Evolutionary conservation across 208 protist species (phyloP).

Genomic region (Acanthamoeba castellanii): DNA sequence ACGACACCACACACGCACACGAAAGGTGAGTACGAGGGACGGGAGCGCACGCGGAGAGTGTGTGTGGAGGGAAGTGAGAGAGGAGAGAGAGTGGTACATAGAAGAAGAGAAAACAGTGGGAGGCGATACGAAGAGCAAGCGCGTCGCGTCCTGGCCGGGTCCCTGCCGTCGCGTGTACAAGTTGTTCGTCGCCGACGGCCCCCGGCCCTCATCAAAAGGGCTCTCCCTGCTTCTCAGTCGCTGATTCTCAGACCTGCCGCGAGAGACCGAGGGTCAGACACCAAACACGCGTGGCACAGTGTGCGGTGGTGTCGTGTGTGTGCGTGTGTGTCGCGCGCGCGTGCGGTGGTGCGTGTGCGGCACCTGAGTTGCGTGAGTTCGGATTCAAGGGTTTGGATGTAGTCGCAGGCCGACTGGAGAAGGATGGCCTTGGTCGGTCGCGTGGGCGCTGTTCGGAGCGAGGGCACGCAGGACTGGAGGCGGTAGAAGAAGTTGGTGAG

Average conservation of each 20-base stretch:
- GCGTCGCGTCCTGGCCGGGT: constrained; percentile 23
- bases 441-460: not conserved
- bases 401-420: constrained; percentile 58
- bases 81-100: constrained; percentile 27
- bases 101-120: constrained; percentile 49
- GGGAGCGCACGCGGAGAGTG: not conserved
- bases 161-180: constrained; percentile 22
- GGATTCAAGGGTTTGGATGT: constrained; percentile 50
- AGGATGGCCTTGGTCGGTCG: constrained; percentile 47
- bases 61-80: not conserved
- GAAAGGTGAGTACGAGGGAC: too few relatives aligned
- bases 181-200: not conserved
- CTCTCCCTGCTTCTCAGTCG: not conserved
- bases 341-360: too few relatives aligned
- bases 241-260: constrained; percentile 36
- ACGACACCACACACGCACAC: too few relatives aligned
- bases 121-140: constrained; percentile 68
- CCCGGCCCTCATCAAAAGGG: not conserved
- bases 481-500: constrained; percentile 71
- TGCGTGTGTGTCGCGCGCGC: not conserved
- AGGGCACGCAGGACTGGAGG: constrained; percentile 58
- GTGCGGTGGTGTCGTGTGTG: not conserved
- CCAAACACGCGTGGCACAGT: not conserved
- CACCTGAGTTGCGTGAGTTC: constrained; percentile 15
- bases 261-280: not conserved